These are phyloP conservation scores for Daldinia sp. DNA, from an alignment of 2,329 filamentous ascomycete genomes.

Conservation along the genomic window DNA sequence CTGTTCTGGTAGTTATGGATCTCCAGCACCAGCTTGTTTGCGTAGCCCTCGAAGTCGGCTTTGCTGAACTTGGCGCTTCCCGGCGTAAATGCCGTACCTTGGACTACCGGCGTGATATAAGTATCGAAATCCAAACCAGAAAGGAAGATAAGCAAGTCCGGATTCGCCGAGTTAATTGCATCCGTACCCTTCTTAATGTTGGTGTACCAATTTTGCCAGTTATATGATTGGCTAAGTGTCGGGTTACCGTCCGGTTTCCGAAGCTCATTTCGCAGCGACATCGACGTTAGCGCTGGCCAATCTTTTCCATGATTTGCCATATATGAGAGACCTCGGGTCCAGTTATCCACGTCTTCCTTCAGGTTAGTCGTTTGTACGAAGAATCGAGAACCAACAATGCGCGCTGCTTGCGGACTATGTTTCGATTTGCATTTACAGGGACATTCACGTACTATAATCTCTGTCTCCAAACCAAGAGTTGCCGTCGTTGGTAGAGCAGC, in stretches of 20 bases:
- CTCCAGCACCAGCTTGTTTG: slow-evolving; percentile 66
- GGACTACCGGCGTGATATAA: slow-evolving; percentile 59
- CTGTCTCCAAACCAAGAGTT: slow-evolving; percentile 70
- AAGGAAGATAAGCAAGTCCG: slow-evolving; percentile 63
- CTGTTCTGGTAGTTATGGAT: slow-evolving; percentile 67
- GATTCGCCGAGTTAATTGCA: slow-evolving; percentile 60
- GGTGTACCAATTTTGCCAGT: slow-evolving; percentile 65
- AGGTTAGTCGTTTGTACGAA: slow-evolving; percentile 9
- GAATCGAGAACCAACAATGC: not conserved
- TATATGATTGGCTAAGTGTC: slow-evolving; percentile 54
- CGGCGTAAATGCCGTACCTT: slow-evolving; percentile 57
- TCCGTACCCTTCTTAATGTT: slow-evolving; percentile 58
- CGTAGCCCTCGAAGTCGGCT: slow-evolving; percentile 58
- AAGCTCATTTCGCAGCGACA: slow-evolving; percentile 63
- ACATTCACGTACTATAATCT: slow-evolving; percentile 54
- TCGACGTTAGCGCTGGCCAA: slow-evolving; percentile 59
- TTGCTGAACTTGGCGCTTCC: slow-evolving; percentile 54
- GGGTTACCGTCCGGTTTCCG: slow-evolving; percentile 53
- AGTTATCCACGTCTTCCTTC: slow-evolving; percentile 58
- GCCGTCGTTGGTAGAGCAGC: slow-evolving; percentile 62
- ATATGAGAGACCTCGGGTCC: slow-evolving; percentile 66
- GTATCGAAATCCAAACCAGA: slow-evolving; percentile 67
- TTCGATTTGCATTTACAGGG: not conserved
- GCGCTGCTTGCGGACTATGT: not conserved
- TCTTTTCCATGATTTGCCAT: slow-evolving; percentile 65